phyloP scores from a whole-genome alignment of 148 eudicot genomes.

The Vaccinium darrowii region DNA sequence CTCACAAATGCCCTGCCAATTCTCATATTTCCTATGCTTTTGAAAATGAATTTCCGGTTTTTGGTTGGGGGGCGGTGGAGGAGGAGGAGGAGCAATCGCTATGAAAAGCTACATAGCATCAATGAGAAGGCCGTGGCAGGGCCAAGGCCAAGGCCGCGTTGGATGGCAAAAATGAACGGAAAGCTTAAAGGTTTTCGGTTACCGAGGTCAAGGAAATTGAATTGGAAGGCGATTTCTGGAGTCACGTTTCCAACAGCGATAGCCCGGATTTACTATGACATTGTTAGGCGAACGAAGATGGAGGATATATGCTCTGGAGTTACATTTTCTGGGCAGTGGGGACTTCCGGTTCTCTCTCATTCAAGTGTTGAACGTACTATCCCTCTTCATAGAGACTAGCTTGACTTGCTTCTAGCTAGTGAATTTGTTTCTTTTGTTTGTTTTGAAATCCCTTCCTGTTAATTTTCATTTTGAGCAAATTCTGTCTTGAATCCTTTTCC shows the following conservation, averaged over 20 bases:
- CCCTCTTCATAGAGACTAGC: slow-evolving; percentile 11
- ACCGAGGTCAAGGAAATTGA: slow-evolving; percentile 30
- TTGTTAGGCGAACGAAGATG: slow-evolving; percentile 32
- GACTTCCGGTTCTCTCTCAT: slow-evolving; percentile 45
- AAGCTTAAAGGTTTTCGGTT: slow-evolving; percentile 35
- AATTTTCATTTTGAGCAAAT: too few species aligned
- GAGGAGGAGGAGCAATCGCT: slow-evolving; percentile 19
- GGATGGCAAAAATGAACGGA: slow-evolving; percentile 30
- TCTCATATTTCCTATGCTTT: neutral
- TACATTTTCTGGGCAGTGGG: slow-evolving; percentile 43
- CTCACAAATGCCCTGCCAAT: neutral
- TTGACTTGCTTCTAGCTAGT: neutral
- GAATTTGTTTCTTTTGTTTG: neutral
- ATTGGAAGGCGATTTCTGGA: slow-evolving; percentile 44
- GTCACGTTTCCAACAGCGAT: slow-evolving; percentile 28
- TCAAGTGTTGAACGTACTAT: slow-evolving; percentile 21
- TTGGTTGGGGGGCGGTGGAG: neutral
- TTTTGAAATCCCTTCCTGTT: too few species aligned
- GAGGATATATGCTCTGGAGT: slow-evolving; percentile 36
- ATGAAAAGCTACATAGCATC: slow-evolving; percentile 26
- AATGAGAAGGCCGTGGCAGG: neutral
- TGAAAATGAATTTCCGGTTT: slow-evolving; percentile 19
- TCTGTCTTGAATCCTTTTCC: too few species aligned
- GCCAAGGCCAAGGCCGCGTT: slow-evolving; percentile 17
- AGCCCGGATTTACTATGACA: slow-evolving; percentile 26